Conservation (phyloP, 257 asterid genomes). For the Lantana camara region DNA sequence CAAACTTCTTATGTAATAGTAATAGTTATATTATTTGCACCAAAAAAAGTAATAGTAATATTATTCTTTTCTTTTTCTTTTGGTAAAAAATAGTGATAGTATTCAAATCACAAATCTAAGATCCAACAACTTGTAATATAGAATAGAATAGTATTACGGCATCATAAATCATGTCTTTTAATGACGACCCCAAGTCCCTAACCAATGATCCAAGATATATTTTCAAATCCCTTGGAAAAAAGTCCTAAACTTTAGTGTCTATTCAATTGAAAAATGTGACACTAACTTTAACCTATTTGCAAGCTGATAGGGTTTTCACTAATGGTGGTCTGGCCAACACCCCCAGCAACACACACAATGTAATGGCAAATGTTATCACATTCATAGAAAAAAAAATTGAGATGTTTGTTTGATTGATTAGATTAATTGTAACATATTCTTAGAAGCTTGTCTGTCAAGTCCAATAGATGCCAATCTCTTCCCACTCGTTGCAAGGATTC, state of each 20-base stretch:
- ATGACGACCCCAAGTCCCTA: too few relatives aligned
- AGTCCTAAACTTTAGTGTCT: conserved; percentile 41
- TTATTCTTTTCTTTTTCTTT: too few relatives aligned
- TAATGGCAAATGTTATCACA: conserved; percentile 34
- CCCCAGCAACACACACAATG: conserved; percentile 35
- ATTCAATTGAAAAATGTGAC: conserved; percentile 39
- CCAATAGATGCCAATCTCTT: conserved; percentile 83
- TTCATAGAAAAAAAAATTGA: neutral
- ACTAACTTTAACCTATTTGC: conserved; percentile 27
- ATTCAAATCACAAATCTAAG: conserved; percentile 31
- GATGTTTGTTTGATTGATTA: neutral
- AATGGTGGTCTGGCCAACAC: conserved; percentile 44
- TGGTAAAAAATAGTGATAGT: too few relatives aligned
- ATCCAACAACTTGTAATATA: conserved; percentile 31
- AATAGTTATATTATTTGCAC: too few relatives aligned
- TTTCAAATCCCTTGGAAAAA: conserved; percentile 12
- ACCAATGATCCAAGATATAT: too few relatives aligned
- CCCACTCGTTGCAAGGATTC: conserved; percentile 86
- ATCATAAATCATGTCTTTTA: neutral
- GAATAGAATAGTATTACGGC: conserved; percentile 9
- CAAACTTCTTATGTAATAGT: conserved; percentile 25
- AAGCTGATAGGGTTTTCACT: conserved; percentile 27
- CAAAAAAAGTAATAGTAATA: too few relatives aligned
- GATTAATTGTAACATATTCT: neutral
- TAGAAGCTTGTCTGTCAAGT: conserved; percentile 71